Base-by-base conservation (phyloP, 2,329 filamentous ascomycete genomes). In the Bipolaris cookei region DNA sequence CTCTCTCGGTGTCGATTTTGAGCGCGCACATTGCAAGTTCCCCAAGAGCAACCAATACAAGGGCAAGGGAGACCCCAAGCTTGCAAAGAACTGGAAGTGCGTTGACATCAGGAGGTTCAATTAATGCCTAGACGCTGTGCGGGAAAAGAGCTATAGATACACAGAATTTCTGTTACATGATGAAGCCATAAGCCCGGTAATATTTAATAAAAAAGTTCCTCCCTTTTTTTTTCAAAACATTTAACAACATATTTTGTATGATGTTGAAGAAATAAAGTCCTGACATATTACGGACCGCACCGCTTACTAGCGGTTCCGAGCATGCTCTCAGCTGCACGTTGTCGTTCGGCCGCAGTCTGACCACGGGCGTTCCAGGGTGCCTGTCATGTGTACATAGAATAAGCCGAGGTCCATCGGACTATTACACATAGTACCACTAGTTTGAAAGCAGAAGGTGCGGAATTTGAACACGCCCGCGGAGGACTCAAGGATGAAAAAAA, bases 21-120 rank as follows among this genome's bases (percentile, higher is more conserved):
- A 72, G 59, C 66, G 74, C 20, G 71, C 67, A 18, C 76, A 78
- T 54, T 77, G 76, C 64, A 77, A 68, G 61, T 76, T 73, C 35
- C 75, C 75, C 0, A 70, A 67, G 56, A 61, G 64, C 47, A 78
- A 77, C 50, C 49, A 63, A 35, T 76, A 75, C 51, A 69, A 68
- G 45, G 72, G 74, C 6, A 43, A 54, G 34, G 74, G 75, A 1
- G 64, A 77, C 43, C 56, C 67, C 1, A 68, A 69, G 28, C 52
- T 67, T 13, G 20, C 68, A 6, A 64, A 58, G n/a, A 72, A 68
- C 56, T 76, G 75, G 75, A 59, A 74, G 55, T 77, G 75, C 43
- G 65, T 74, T 6, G 56, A 68, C n/a, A 4, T 42, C 5, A 25
- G 20, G 14, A 16, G 3, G 21, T 25, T 25, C 2, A 13, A 25